phyloP scores from a whole-genome alignment of 305 asterid species.

The Fraxinus nigra region DNA sequence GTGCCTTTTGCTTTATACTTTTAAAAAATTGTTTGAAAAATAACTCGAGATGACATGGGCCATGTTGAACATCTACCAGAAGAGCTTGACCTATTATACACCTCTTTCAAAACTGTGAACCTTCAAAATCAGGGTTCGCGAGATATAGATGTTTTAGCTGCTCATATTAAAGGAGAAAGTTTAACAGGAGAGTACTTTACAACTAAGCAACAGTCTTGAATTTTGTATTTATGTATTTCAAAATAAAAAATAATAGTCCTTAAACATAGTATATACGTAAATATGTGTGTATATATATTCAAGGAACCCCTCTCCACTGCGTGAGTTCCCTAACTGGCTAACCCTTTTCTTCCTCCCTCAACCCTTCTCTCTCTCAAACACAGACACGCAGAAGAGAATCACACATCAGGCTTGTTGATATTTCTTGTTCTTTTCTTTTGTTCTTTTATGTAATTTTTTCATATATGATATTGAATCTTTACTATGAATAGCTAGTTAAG shows the following conservation, averaged over 20 bases:
- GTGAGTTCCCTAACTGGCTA: not conserved
- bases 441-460: not conserved
- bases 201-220: too few relatives aligned
- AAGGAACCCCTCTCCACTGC: not conserved
- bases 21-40: not conserved
- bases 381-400: not conserved
- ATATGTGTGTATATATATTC: not conserved
- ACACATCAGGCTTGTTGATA: not conserved
- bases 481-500: not conserved
- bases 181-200: too few relatives aligned
- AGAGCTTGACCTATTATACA: not conserved
- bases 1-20: not conserved
- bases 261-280: not conserved
- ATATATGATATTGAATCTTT: not conserved
- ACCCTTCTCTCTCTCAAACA: not conserved
- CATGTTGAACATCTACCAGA: not conserved
- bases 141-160: not conserved
- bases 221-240: too few relatives aligned
- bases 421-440: not conserved
- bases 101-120: not conserved
- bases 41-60: not conserved
- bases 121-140: not conserved
- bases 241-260: not conserved
- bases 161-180: too few relatives aligned
- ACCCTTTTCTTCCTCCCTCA: not conserved